These are phyloP conservation scores for Fusarium pininemorale DNA, from an alignment of 2,329 filamentous ascomycete genomes.

Conservation along the genomic window DNA sequence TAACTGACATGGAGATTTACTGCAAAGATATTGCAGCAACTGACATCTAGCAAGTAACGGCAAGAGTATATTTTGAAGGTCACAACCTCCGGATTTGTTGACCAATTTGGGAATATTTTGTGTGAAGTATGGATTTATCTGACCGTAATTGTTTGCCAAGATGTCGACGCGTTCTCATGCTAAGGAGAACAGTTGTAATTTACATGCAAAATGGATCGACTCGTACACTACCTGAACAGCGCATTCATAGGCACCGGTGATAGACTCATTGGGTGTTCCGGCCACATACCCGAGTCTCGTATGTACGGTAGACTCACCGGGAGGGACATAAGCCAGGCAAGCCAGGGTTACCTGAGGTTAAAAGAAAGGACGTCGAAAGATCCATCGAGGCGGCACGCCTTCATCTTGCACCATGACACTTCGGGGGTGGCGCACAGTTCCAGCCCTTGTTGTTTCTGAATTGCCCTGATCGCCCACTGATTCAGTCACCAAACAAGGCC, in stretches of 20 bases:
- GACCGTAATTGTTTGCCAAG: background rate
- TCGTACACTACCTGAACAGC: conserved; percentile 17
- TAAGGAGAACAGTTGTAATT: conserved; percentile 1
- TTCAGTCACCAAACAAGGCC: background rate
- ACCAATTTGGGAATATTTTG: background rate
- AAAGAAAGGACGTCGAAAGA: conserved; percentile 7
- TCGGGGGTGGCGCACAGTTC: conserved; percentile 36
- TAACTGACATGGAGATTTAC: background rate
- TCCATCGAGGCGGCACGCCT: conserved; percentile 23
- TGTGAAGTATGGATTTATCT: background rate
- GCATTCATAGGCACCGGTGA: conserved; percentile 2
- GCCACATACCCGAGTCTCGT: background rate
- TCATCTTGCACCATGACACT: conserved; percentile 8
- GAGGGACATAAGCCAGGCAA: background rate
- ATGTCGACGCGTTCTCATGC: conserved; percentile 4
- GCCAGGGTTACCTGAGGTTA: background rate
- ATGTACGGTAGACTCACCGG: background rate
- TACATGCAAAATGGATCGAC: conserved; percentile 16
- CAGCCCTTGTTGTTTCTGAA: background rate
- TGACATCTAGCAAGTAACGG: background rate
- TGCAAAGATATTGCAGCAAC: background rate
- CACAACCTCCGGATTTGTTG: background rate
- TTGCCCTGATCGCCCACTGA: no score
- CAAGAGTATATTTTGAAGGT: background rate
- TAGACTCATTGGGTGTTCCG: background rate